Evolutionary conservation across 768 basidiomycete genomes (phyloP), one percentile per base, ranked within the genome.

Genomic region (Leccinellum luteum): DNA sequence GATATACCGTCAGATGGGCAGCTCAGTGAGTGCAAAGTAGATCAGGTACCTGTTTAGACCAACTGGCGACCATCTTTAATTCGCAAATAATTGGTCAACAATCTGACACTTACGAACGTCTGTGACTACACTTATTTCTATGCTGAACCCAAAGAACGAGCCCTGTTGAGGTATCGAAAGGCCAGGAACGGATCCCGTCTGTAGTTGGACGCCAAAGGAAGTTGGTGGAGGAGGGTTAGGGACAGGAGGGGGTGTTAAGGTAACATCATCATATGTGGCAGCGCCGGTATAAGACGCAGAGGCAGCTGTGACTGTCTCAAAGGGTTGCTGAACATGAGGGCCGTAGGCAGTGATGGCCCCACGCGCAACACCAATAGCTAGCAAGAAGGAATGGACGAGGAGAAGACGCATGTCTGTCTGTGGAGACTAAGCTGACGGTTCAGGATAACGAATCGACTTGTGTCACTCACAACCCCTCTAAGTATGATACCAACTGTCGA

Each of bases 91-190:
- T 14, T 12, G 7, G 10, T 25, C 15, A 50, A n/a, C 13, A 17
- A 52, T 9, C 51, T 21, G 15, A 8, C 31, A 54, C 53, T 50
- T 34, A 51, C 53, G 23, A 13, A 51, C 8, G 74, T 84, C 82
- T 55, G 80, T 82, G 7, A 84, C 78, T 8, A 90, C 84, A 41
- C 87, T 89, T 76, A 89, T 79, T 70, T 92, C 89, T 38, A 92
- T 79, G 3, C 85, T 88, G 66, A 91, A 90, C 4, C 87, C 89
- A 55, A 85, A 79, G 64, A 90, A 90, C 17, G 82, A 78, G 19
- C 84, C 85, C n/a, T 69, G 66, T 54, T 77, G 74, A 3, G 69
- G 67, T 50, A 79, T 78, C 1, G 78, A 78, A 35, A 84, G 60
- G 6, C 71, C 73, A 6, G 58, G 51, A 45, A 73, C 58, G 12